These are phyloP conservation scores for Diaporthe helianthi DNA, from an alignment of 2,329 filamentous ascomycete genomes.

Conservation along the genomic window DNA sequence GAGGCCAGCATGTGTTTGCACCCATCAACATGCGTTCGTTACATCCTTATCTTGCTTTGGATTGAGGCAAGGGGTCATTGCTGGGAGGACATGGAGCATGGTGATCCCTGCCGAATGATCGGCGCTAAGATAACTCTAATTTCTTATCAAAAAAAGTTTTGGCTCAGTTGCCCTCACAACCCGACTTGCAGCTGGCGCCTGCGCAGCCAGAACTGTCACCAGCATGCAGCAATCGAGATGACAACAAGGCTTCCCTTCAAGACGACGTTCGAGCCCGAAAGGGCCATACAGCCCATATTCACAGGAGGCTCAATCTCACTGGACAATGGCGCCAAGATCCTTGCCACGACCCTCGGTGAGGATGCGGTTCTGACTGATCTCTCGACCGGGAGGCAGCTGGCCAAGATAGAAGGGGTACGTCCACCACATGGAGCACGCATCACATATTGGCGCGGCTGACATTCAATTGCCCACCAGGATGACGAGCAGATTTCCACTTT, in stretches of 20 bases:
- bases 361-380: constrained; percentile 89
- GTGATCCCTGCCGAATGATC: constrained; percentile 5
- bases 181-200: constrained; percentile 30
- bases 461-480: constrained; percentile 57
- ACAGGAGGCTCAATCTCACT: constrained; percentile 89
- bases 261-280: constrained; percentile 86
- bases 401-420: constrained; percentile 83
- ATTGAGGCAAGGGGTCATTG: too few species aligned
- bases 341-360: constrained; percentile 90
- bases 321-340: constrained; percentile 79
- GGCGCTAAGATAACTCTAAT: constrained; percentile 50
- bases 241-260: constrained; percentile 70
- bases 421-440: constrained; percentile 27
- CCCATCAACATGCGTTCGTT: neutral
- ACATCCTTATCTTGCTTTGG: too few species aligned
- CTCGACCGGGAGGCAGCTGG: constrained; percentile 80
- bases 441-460: neutral
- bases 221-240: constrained; percentile 51
- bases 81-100: neutral
- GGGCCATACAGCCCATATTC: constrained; percentile 90
- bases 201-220: constrained; percentile 35
- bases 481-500: constrained; percentile 81
- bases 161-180: constrained; percentile 24
- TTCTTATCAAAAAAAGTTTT: constrained; percentile 39
- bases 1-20: neutral